Evolutionary conservation across 495 filamentous ascomycete species (phyloP).

Genomic region (Rusavskia elegans): DNA sequence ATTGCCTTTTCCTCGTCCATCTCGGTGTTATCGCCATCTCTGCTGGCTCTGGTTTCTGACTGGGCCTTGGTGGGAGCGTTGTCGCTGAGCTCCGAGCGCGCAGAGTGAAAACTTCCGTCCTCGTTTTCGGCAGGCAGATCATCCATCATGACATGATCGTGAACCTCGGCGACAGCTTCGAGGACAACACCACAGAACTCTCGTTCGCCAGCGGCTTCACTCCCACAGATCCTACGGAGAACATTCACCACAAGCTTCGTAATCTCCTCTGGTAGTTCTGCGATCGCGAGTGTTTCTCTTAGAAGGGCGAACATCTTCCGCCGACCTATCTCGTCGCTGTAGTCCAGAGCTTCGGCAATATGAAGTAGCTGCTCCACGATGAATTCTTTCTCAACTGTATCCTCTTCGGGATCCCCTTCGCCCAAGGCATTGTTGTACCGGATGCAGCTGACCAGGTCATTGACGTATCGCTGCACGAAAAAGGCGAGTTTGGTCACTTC

Average conservation of each 20-base stretch:
- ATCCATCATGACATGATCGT: slow-evolving; percentile 67
- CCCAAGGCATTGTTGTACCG: slow-evolving; percentile 33
- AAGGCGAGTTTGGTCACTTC: slow-evolving; percentile 82
- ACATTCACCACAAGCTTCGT: slow-evolving; percentile 79
- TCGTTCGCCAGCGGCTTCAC: slow-evolving; percentile 60
- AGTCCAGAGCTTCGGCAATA: slow-evolving; percentile 81
- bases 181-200: slow-evolving; percentile 89
- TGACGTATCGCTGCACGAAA: slow-evolving; percentile 63
- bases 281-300: slow-evolving; percentile 65
- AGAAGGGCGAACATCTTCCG: slow-evolving; percentile 88
- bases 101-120: slow-evolving; percentile 84
- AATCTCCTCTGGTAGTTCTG: slow-evolving; percentile 80
- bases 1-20: slow-evolving; percentile 69
- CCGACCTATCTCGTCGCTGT: slow-evolving; percentile 85
- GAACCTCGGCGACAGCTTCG: slow-evolving; percentile 88
- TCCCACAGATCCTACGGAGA: slow-evolving; percentile 64
- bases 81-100: slow-evolving; percentile 64
- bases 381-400: slow-evolving; percentile 76
- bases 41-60: slow-evolving; percentile 21
- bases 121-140: slow-evolving; percentile 19
- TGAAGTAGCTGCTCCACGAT: slow-evolving; percentile 88
- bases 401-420: slow-evolving; percentile 58
- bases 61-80: slow-evolving; percentile 38
- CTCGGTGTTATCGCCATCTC: slow-evolving; percentile 41
- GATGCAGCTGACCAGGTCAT: slow-evolving; percentile 55